Base-by-base conservation (phyloP, 1,284 basidiomycete genomes). In the Puccinia coronata region DNA sequence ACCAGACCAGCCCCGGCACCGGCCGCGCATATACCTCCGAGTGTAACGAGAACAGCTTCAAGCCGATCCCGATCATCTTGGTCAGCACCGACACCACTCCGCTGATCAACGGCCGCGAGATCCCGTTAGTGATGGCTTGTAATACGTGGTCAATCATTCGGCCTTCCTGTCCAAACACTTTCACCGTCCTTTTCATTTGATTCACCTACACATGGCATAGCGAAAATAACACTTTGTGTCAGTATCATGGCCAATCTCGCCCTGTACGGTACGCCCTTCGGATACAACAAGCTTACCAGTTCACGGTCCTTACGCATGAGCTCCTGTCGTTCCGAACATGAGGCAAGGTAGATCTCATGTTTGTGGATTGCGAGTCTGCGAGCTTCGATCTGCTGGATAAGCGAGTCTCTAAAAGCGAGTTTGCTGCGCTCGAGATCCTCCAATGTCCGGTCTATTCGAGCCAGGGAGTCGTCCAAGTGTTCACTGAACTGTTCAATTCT, bases 241-340 rank as follows among this genome's bases (percentile, higher is more conserved):
- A 16, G n/a, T 28, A 57, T n/a, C n/a, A n/a, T n/a, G n/a, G n/a
- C 55, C n/a, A 25, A 57, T 20, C 51, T n/a, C 51, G 16, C 6
- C 34, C 39, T 14, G 28, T 41, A 6, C 9, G 28, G 34, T 65
- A 25, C 12, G 39, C 41, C 63, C 31, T 69, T 43, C n/a, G 65
- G 25, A 47, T 28, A 25, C 5, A 23, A 9, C 20, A 36, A 23
- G 47, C 39, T 69, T 2, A 70, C 67, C 67, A 70, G 23, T 18
- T 70, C 67, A 47, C 67, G 67, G 49, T 70, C 67, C 28, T 49
- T 47, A 16, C 67, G 67, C 67, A 70, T 70, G 23, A 70, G 31
- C 67, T 70, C 67, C 31, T 70, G 67, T 1, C 67, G 67, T 3
- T 70, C 25, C 20, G 67, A 49, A 70, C 67, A 70, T 1, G 67